phyloP scores from a whole-genome alignment of 768 basidiomycete genomes.

The Lanmaoa rubissima region DNA sequence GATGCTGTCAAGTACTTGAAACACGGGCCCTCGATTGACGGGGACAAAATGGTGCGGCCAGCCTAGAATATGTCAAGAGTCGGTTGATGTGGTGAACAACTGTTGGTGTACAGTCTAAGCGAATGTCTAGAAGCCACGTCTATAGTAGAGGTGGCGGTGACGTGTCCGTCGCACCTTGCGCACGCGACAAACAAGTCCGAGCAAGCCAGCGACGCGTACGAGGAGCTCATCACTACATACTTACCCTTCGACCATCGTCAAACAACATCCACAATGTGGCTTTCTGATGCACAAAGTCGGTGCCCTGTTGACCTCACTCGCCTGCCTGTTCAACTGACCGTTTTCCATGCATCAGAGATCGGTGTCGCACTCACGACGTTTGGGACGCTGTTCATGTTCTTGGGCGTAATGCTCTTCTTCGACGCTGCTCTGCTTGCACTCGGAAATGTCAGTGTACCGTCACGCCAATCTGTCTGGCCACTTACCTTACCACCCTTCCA shows the following conservation, averaged over 20 bases:
- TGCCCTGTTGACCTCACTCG: neutral
- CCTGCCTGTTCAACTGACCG: neutral
- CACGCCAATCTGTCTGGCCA: neutral
- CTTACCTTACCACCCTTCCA: constrained; percentile 1
- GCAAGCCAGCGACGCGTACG: neutral
- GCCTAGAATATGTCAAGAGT: too few relatives aligned
- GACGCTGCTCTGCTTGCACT: constrained; percentile 94
- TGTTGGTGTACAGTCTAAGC: too few relatives aligned
- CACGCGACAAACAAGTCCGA: constrained; percentile 4
- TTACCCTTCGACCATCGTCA: constrained; percentile 5
- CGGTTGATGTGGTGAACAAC: too few relatives aligned
- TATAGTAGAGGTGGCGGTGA: constrained; percentile 19
- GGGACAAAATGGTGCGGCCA: neutral
- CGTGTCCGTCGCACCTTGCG: constrained; percentile 15
- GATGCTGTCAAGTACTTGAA: neutral
- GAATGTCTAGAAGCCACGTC: too few relatives aligned
- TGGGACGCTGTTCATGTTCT: constrained; percentile 92
- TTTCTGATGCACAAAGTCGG: constrained; percentile 52
- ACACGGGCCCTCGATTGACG: neutral
- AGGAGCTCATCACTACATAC: neutral
- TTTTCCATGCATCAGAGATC: constrained; percentile 61
- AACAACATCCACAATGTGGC: constrained; percentile 39
- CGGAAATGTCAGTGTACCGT: constrained; percentile 75
- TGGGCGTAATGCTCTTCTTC: constrained; percentile 95
- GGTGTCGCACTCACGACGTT: constrained; percentile 96